These are phyloP conservation scores for Hymenoscyphus infarciens DNA, from an alignment of 2,329 filamentous ascomycete genomes.

Conservation along the genomic window DNA sequence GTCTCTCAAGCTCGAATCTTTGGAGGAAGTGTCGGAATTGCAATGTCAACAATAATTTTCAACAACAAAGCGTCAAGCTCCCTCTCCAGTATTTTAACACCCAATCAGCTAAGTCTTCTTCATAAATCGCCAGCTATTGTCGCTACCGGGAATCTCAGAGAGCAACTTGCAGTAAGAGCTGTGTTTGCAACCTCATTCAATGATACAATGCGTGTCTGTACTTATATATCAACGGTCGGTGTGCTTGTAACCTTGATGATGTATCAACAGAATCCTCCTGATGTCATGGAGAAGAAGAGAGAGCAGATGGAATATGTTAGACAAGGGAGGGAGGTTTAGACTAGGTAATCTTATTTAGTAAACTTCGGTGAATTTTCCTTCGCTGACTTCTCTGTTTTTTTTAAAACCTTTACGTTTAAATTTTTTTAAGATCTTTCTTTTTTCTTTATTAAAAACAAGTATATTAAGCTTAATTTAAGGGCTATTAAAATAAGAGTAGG, in stretches of 20 bases:
- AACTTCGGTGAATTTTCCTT: no score
- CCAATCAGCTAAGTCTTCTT: constrained; percentile 7
- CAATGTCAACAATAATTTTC: constrained; percentile 26
- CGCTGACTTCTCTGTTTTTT: no score
- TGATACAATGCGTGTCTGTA: neutral
- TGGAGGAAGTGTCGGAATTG: constrained; percentile 57
- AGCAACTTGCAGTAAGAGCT: constrained; percentile 1
- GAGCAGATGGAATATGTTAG: neutral
- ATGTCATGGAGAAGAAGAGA: neutral
- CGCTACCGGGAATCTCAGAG: constrained; percentile 13
- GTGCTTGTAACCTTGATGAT: neutral
- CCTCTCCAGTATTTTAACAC: neutral
- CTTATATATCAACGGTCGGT: neutral
- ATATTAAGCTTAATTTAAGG: no score
- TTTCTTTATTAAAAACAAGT: no score
- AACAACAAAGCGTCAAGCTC: neutral
- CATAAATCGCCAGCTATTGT: neutral
- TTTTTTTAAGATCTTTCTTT: no score
- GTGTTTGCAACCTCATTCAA: neutral
- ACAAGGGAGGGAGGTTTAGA: neutral
- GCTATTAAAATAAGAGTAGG: no score
- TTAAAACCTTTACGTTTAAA: neutral
- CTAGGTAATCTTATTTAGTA: neutral
- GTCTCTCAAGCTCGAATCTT: constrained; percentile 57
- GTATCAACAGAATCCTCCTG: constrained; percentile 4